Base-by-base conservation (phyloP, 805 yeast species). In the Lipomyces mesembrius region DNA sequence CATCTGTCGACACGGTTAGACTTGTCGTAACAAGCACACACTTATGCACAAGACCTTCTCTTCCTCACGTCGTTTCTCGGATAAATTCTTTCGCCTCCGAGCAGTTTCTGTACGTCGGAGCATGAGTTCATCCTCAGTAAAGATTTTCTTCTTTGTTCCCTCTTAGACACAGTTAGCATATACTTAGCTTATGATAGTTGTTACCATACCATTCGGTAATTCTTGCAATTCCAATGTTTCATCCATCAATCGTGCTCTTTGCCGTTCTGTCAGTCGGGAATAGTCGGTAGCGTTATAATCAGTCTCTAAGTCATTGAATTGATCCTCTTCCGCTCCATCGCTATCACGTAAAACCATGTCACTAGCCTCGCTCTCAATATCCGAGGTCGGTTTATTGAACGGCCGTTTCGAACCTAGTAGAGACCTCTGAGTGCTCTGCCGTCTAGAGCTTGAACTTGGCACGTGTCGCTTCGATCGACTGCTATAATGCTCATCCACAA, bases 81-180 rank as follows among this genome's bases (percentile, higher is more conserved):
- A 87, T 73, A 92, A 84, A 75, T 94, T 93, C 77, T 90, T 90
- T 71, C 99, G 83, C 77, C 92, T 87, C 73, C 98, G 84, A 0
- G 97, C 94, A 73, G 86, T 88, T 76, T 94, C 99, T 0, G 96
- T 91, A 69, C 92, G 87, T 57, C 92, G 84, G 66, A 91, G 77
- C 58, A 90, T 91, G 52, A 87, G 83, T 78, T 93, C 96, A 76
- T 94, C 97, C 65, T 88, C 97, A 0, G 96, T 88, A 62, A 90
- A 83, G 46, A 83, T 82, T 68, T 84, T 84, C 75, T 86, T 86
- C 67, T 83, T 82, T 22, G 73, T 67, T 32, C 73, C 75, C 25
- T 74, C 74, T 39, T 17, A 43, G 9, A 8, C 49, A n/a, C 22
- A n/a, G 77, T 78, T 46, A 76, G 64, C 58, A 70, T 76, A 29